Evolutionary conservation across 768 basidiomycete species (phyloP).

Genomic region (Auricularia auricula-judae): DNA sequence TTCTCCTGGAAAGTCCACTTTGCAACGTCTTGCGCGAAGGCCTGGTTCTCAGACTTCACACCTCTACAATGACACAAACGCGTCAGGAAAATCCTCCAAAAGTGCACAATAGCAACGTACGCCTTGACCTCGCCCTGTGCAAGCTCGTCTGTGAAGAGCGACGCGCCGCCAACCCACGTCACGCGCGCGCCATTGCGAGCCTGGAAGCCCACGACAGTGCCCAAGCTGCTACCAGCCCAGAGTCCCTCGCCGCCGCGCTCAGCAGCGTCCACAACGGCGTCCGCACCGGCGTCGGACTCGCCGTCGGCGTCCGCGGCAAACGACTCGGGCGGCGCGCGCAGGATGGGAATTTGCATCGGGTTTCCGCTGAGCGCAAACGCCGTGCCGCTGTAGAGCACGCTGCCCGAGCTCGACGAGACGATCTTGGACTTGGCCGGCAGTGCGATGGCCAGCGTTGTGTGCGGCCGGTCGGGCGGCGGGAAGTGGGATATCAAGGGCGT

Average conservation of each 20-base stretch:
- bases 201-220: slow-evolving; percentile 85
- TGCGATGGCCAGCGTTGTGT: slow-evolving; percentile 38
- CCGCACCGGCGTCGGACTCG: slow-evolving; percentile 41
- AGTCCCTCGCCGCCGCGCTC: slow-evolving; percentile 69
- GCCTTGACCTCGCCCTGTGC: slow-evolving; percentile 49
- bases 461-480: slow-evolving; percentile 53
- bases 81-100: neutral
- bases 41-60: slow-evolving; percentile 59
- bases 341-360: slow-evolving; percentile 73
- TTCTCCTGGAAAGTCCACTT: slow-evolving; percentile 90
- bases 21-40: slow-evolving; percentile 62
- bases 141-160: slow-evolving; percentile 68
- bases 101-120: slow-evolving; percentile 26
- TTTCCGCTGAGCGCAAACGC: slow-evolving; percentile 56
- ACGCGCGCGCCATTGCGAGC: slow-evolving; percentile 64
- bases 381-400: slow-evolving; percentile 70
- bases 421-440: slow-evolving; percentile 33
- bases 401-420: slow-evolving; percentile 36
- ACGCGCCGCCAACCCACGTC: slow-evolving; percentile 72
- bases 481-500: slow-evolving; percentile 82
- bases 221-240: slow-evolving; percentile 70
- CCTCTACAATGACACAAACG: slow-evolving; percentile 27
- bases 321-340: slow-evolving; percentile 64
- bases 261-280: slow-evolving; percentile 56
- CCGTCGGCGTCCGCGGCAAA: slow-evolving; percentile 55